A percentile compares a stretch with the other conserved stretches of the same genome.
Evolutionary conservation across 148 eudicot genomes (phyloP).

Genomic region (Rhododendron kiyosumense): DNA sequence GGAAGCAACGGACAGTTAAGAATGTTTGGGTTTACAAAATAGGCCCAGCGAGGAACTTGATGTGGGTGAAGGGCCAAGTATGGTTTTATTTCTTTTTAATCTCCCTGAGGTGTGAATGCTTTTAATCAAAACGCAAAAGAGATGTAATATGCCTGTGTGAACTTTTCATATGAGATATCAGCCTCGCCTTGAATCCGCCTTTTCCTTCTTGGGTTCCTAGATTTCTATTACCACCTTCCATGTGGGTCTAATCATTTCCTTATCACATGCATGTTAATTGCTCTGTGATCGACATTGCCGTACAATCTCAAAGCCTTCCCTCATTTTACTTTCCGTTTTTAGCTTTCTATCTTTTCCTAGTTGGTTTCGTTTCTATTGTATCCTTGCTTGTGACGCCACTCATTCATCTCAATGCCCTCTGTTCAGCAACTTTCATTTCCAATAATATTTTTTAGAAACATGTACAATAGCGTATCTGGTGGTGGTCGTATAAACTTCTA

Average conservation of each 20-base stretch:
- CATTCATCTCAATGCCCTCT: neutral
- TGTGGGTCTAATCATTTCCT: neutral
- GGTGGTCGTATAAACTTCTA: neutral
- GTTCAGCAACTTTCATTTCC: neutral
- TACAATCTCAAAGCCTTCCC: neutral
- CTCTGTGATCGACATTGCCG: neutral
- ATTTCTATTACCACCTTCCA: neutral
- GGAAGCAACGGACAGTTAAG: slow-evolving; percentile 63
- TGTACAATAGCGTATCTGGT: neutral
- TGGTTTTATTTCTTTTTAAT: slow-evolving; percentile 14
- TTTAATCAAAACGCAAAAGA: neutral
- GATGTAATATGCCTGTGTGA: neutral
- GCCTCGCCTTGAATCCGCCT: neutral
- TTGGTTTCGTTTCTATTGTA: neutral
- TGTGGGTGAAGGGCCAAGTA: slow-evolving; percentile 98
- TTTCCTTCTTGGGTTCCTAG: neutral
- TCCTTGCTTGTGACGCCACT: neutral
- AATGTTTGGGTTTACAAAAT: slow-evolving; percentile 93
- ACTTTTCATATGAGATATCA: neutral
- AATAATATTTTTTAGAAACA: neutral
- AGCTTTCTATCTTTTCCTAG: neutral
- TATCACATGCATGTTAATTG: neutral
- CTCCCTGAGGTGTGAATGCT: neutral
- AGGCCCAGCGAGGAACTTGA: slow-evolving; percentile 80
- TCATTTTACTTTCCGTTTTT: neutral